Conservation (phyloP, 768 basidiomycete genomes). For the Hypholoma fasciculare region DNA sequence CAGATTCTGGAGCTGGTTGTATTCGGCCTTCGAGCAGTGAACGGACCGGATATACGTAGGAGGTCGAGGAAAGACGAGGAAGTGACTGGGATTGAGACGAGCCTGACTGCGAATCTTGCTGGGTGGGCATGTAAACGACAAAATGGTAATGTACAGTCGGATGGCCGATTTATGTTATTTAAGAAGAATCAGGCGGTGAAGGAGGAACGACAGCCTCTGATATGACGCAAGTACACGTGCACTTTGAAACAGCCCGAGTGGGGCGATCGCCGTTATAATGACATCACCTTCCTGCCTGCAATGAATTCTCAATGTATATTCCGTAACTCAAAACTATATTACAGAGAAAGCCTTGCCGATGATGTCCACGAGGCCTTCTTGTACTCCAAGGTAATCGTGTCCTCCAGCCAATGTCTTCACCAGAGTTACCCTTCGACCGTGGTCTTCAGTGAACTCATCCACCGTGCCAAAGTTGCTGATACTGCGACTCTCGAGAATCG, state of each 20-base stretch:
- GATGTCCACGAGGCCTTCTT: slow-evolving; percentile 75
- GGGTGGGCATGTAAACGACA: too few species aligned
- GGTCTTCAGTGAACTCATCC: slow-evolving; percentile 47
- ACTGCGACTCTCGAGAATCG: slow-evolving; percentile 43
- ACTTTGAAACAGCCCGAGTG: background rate
- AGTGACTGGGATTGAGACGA: background rate
- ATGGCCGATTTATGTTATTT: too few species aligned
- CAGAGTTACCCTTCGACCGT: slow-evolving; percentile 49
- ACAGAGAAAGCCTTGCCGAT: slow-evolving; percentile 41
- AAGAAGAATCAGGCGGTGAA: background rate
- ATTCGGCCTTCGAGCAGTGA: slow-evolving; percentile 11
- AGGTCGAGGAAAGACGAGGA: slow-evolving; percentile 5
- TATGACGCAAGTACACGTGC: slow-evolving; percentile 4
- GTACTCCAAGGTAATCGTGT: slow-evolving; percentile 60
- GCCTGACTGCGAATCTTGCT: background rate
- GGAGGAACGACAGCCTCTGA: background rate
- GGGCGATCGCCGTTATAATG: too few species aligned
- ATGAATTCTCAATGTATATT: too few species aligned
- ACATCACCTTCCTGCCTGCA: too few species aligned
- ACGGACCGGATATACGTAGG: slow-evolving; percentile 12
- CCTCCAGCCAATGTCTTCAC: slow-evolving; percentile 64
- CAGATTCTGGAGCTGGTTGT: slow-evolving; percentile 5
- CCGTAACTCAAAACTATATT: background rate
- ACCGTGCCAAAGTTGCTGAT: slow-evolving; percentile 60
- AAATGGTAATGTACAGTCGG: too few species aligned